Evolutionary conservation across 495 filamentous ascomycete species (phyloP).

Genomic region (Hypoxylon crocopeplum): DNA sequence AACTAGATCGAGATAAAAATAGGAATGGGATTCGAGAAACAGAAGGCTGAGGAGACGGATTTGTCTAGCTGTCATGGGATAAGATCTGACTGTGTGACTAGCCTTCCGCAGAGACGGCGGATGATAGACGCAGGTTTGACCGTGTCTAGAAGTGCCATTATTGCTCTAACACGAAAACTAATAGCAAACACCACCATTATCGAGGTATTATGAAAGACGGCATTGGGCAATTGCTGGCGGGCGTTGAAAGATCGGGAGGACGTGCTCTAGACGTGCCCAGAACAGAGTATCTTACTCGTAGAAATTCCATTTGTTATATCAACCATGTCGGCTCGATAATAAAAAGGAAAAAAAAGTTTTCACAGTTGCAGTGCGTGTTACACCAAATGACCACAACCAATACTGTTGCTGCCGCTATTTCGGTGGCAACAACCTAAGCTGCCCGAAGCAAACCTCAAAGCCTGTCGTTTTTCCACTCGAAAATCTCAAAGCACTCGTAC

Average conservation of each 20-base stretch:
- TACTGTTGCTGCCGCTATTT: slow-evolving; percentile 14
- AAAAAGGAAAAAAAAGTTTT: slow-evolving; percentile 4
- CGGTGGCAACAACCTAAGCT: slow-evolving; percentile 21
- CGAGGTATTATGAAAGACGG: slow-evolving; percentile 7
- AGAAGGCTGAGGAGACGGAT: slow-evolving; percentile 14
- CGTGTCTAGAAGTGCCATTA: no score
- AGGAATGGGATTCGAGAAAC: slow-evolving; percentile 2
- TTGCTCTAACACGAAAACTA: slow-evolving; percentile 8
- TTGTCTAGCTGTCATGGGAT: neutral
- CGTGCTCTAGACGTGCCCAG: no score
- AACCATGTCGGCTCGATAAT: slow-evolving; percentile 14
- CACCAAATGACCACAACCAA: slow-evolving; percentile 7
- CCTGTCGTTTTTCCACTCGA: neutral
- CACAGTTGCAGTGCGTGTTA: slow-evolving; percentile 16
- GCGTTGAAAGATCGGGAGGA: no score
- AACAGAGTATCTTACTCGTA: neutral
- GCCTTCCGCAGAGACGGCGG: no score
- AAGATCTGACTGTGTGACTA: neutral
- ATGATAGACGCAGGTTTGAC: no score
- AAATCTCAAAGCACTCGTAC: no score
- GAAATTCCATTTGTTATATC: slow-evolving; percentile 1
- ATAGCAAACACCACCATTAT: neutral
- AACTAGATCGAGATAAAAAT: slow-evolving; percentile 17
- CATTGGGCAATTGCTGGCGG: no score
- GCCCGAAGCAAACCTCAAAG: slow-evolving; percentile 22